phyloP scores from a whole-genome alignment of 2,329 filamentous ascomycete genomes.

The Fusarium sp. region DNA sequence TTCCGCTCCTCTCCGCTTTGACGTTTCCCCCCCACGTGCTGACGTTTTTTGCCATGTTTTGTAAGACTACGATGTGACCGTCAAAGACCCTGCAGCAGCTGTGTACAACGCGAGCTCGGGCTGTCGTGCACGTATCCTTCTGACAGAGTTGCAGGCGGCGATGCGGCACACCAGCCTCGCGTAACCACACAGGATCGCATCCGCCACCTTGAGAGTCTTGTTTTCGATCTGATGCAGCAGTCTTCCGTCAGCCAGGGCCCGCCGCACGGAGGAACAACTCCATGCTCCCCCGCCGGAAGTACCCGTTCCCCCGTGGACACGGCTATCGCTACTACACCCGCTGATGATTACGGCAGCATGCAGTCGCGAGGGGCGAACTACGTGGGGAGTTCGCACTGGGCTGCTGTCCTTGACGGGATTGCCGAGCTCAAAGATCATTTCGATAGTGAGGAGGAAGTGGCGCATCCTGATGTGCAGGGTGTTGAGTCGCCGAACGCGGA shows the following conservation, averaged over 20 bases:
- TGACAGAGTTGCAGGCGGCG: background rate
- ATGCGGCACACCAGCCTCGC: background rate
- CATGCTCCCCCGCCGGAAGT: background rate
- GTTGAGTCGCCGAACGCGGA: background rate
- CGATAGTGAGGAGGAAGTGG: conserved; percentile 40
- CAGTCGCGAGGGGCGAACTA: conserved; percentile 43
- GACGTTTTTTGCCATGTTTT: background rate
- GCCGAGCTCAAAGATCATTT: conserved; percentile 50
- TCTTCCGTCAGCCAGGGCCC: background rate
- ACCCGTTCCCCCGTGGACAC: background rate
- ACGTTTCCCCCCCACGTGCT: background rate
- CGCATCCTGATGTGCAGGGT: background rate
- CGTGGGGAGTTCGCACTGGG: conserved; percentile 50
- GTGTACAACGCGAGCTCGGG: conserved; percentile 1
- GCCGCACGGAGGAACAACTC: background rate
- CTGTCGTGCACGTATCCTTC: conserved; percentile 4
- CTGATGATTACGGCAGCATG: conserved; percentile 46
- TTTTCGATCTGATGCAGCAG: conserved; percentile 39
- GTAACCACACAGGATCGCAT: conserved; percentile 9
- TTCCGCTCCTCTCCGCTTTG: background rate
- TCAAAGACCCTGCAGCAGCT: conserved; percentile 11
- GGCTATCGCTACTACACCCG: background rate
- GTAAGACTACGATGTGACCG: conserved; percentile 17
- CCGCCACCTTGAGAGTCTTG: conserved; percentile 42
- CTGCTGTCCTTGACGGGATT: conserved; percentile 51